phyloP scores from a whole-genome alignment of 2,329 filamentous ascomycete species.

The Chaetomium olivaceum region DNA sequence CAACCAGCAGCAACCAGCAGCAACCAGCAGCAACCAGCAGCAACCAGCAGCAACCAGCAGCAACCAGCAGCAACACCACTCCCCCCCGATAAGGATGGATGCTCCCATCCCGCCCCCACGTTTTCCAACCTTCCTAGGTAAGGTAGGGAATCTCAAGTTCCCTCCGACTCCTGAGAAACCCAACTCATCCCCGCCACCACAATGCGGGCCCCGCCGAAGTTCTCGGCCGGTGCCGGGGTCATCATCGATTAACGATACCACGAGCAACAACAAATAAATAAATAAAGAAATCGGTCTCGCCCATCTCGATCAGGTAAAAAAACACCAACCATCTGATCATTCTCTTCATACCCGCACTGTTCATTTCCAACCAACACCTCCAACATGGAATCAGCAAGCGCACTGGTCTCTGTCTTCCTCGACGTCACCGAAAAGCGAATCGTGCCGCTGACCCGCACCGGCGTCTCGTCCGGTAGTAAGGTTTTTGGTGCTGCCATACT shows the following conservation, averaged over 20 bases:
- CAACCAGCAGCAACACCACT: no score
- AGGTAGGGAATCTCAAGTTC: not conserved
- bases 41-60: no score
- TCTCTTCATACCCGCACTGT: constrained; percentile 10
- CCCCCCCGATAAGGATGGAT: no score
- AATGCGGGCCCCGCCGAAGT: constrained; percentile 1
- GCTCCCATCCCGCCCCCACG: no score
- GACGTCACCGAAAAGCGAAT: constrained; percentile 48
- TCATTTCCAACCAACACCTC: not conserved
- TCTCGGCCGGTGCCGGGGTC: not conserved
- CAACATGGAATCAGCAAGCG: constrained; percentile 32
- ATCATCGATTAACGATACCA: not conserved
- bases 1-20: no score
- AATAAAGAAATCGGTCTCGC: not conserved
- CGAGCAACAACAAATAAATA: not conserved
- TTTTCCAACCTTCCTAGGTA: not conserved
- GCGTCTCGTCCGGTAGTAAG: constrained; percentile 55
- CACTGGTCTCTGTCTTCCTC: constrained; percentile 46
- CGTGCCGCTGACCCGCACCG: constrained; percentile 51
- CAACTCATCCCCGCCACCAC: no score
- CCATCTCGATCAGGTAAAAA: not conserved
- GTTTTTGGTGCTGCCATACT: constrained; percentile 60
- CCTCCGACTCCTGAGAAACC: not conserved
- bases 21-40: no score
- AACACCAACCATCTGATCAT: not conserved